A percentile compares a stretch with the other conserved stretches of the same genome.
These are phyloP conservation scores for Brassica nigra DNA, from an alignment of 345 rosid genomes.

Conservation along the genomic window DNA sequence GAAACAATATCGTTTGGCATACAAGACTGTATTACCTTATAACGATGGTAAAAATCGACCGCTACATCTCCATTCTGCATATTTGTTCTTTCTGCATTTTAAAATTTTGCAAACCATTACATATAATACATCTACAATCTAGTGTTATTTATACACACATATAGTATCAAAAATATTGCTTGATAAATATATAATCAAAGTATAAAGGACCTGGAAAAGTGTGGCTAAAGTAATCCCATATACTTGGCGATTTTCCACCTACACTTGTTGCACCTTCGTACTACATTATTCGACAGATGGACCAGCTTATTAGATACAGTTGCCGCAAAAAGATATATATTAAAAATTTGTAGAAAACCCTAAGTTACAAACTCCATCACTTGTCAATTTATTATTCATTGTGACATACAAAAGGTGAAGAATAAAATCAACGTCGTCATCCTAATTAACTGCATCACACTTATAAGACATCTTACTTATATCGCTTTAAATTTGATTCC, in stretches of 20 bases:
- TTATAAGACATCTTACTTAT: background rate
- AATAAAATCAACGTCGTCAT: constrained; percentile 10
- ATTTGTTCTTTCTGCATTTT: constrained; percentile 45
- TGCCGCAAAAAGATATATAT: background rate
- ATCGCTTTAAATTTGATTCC: background rate
- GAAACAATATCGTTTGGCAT: constrained; percentile 1
- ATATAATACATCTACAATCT: background rate
- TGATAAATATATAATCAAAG: background rate
- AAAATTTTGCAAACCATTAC: background rate
- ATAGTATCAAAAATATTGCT: background rate
- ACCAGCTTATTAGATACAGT: background rate
- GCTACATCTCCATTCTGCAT: constrained; percentile 54
- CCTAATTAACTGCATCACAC: background rate
- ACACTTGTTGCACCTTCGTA: constrained; percentile 43
- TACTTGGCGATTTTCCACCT: constrained; percentile 40
- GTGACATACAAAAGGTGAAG: background rate
- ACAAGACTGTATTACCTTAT: constrained; percentile 39
- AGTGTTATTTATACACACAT: background rate
- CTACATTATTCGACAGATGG: constrained; percentile 6
- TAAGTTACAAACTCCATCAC: constrained; percentile 1
- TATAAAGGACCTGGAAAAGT: constrained; percentile 37
- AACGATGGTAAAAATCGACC: constrained; percentile 47
- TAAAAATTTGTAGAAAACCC: background rate
- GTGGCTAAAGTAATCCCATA: constrained; percentile 44
- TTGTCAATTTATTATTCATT: background rate